phyloP scores from a whole-genome alignment of 441 rosid genomes.

The Pelargonium citronellum region DNA sequence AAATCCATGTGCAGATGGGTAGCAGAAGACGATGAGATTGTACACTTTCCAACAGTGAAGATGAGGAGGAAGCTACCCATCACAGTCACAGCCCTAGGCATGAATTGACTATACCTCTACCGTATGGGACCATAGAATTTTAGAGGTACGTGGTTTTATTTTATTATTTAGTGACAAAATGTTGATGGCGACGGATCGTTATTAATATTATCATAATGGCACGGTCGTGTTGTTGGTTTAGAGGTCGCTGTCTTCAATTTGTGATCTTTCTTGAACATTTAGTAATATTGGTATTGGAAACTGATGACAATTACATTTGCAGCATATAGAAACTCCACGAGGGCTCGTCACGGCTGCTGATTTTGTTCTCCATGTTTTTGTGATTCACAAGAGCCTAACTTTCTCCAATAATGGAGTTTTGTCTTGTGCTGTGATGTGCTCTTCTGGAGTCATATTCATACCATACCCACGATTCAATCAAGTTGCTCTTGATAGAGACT shows the following conservation, averaged over 20 bases:
- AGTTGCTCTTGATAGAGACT: too few relatives aligned
- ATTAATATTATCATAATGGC: background rate
- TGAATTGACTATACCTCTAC: background rate
- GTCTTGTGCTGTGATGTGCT: too few relatives aligned
- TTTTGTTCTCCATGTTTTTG: too few relatives aligned
- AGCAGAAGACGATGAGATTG: slow-evolving; percentile 64
- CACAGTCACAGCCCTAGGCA: slow-evolving; percentile 34
- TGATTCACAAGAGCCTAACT: too few relatives aligned
- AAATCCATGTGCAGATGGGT: slow-evolving; percentile 51
- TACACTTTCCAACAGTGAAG: slow-evolving; percentile 79
- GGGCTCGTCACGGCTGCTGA: too few relatives aligned
- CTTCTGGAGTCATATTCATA: too few relatives aligned
- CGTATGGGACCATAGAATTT: background rate
- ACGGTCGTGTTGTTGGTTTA: background rate
- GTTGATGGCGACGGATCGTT: background rate
- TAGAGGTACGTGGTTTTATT: too few relatives aligned
- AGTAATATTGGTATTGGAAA: background rate
- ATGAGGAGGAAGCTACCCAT: slow-evolving; percentile 83
- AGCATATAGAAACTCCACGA: background rate
- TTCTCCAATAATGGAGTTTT: too few relatives aligned
- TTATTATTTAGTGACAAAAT: background rate
- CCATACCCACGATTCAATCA: too few relatives aligned
- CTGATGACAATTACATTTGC: background rate
- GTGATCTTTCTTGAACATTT: background rate
- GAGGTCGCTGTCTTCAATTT: background rate